These are phyloP conservation scores for Coffea humblotiana DNA, from an alignment of 305 asterid species.

Conservation along the genomic window DNA sequence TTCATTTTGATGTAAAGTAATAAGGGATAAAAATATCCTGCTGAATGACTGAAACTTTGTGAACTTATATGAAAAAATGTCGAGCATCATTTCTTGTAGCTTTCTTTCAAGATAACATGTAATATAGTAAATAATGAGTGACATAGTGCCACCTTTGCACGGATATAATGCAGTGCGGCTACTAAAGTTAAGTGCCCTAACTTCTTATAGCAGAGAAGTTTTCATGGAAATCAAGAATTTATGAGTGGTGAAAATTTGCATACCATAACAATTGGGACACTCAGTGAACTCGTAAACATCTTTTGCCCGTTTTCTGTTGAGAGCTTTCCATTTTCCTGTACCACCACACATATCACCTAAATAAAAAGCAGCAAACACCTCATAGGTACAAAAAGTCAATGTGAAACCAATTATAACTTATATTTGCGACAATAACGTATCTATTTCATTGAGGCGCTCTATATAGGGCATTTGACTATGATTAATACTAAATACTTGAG, in stretches of 20 bases:
- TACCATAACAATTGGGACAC: constrained; percentile 98
- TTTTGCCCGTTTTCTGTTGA: constrained; percentile 92
- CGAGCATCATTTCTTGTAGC: background rate
- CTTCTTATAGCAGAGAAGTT: background rate
- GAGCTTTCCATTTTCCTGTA: constrained; percentile 99
- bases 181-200: background rate
- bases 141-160: background rate
- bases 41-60: background rate
- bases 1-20: background rate
- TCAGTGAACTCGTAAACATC: constrained; percentile 94
- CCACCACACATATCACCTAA: constrained; percentile 99
- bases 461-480: background rate
- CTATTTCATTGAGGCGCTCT: background rate
- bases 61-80: background rate
- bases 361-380: constrained; percentile 45
- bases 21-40: background rate
- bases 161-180: background rate
- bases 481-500: background rate
- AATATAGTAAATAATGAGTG: background rate
- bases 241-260: constrained; percentile 18
- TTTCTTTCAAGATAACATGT: background rate
- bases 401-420: background rate
- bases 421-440: too few relatives aligned
- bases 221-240: background rate
- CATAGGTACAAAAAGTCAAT: constrained; percentile 23